Evolutionary conservation across 2,329 filamentous ascomycete species (phyloP), one percentile per base, ranked within the genome.

Genomic region (Neofusicoccum sp.): DNA sequence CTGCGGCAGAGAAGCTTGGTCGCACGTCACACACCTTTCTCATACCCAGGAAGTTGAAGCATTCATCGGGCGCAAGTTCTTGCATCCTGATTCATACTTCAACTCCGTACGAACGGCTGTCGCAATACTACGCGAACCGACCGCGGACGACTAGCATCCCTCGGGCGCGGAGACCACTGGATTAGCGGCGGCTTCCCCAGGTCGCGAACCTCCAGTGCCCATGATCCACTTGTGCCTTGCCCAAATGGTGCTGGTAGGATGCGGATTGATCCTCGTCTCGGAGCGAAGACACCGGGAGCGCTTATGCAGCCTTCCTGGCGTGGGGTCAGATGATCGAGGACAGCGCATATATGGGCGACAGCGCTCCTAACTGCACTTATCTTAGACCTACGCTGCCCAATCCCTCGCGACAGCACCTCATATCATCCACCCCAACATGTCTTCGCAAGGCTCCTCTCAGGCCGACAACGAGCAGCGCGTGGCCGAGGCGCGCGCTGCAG

Each of bases 401-500:
- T 22, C 11, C 22, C 14, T 16, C 45, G n/a, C 43, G 14, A 45
- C 11, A 52, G 33, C 28, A 4, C 4, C 28, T 34, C 33, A 45
- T 34, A 11, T 31, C 34, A 16, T 36, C 39, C 6, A 52, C n/a
- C 12, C 28, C 31, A 45, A 37, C 39, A 62, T 62, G 59, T 45
- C 59, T 4, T 47, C 59, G 11, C 59, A 62, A 62, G 33, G 34
- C 9, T 11, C 59, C 14, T 50, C 61, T 9, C 52, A 59, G 31
- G 22, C 52, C 16, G 52, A 56, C 1, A 34, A 50, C 28, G 61
- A 63, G 33, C 73, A 71, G 61, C 72, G 74, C 44, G 77, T 76
- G 64, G 75, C 77, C 64, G 81, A 84, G 75, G 82, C 82, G 62
- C 80, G 82, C 62, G 80, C 81, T 43, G 80, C 81, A 49, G 79